Evolutionary conservation across 148 eudicot species (phyloP).

Genomic region (Chenopodium suecicum): DNA sequence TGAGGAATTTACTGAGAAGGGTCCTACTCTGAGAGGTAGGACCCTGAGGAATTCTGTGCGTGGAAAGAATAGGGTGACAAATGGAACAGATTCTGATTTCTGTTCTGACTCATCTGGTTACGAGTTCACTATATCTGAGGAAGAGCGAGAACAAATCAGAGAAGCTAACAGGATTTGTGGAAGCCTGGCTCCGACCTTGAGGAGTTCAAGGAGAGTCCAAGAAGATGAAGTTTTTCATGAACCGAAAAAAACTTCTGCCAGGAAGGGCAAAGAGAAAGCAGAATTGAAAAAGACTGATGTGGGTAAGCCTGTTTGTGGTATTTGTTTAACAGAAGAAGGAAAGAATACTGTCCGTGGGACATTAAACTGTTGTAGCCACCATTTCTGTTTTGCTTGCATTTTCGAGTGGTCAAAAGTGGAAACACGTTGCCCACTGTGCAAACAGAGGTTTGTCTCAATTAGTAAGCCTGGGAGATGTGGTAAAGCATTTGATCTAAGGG

Average conservation of each 20-base stretch:
- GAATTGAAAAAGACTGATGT: slow-evolving; percentile 50
- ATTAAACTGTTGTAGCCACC: slow-evolving; percentile 84
- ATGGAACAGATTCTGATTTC: slow-evolving; percentile 66
- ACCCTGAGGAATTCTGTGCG: slow-evolving; percentile 33
- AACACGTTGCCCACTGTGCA: slow-evolving; percentile 96
- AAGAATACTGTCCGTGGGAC: slow-evolving; percentile 78
- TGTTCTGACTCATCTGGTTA: slow-evolving; percentile 63
- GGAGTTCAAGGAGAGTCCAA: slow-evolving; percentile 50
- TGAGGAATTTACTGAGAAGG: slow-evolving; percentile 32
- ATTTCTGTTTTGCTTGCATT: slow-evolving; percentile 88
- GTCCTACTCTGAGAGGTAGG: slow-evolving; percentile 28
- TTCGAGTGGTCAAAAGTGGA: slow-evolving; percentile 99
- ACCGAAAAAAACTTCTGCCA: slow-evolving; percentile 43
- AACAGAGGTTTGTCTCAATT: slow-evolving; percentile 76
- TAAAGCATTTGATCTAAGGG: slow-evolving; percentile 46
- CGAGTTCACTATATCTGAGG: slow-evolving; percentile 91
- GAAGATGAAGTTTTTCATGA: slow-evolving; percentile 37
- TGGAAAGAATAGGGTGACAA: slow-evolving; percentile 44
- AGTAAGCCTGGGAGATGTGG: slow-evolving; percentile 59
- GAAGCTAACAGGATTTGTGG: slow-evolving; percentile 65
- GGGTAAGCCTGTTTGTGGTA: slow-evolving; percentile 84
- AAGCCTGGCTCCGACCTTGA: slow-evolving; percentile 40
- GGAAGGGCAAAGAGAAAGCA: slow-evolving; percentile 85
- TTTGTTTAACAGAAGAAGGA: slow-evolving; percentile 87
- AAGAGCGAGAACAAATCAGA: slow-evolving; percentile 85